Conservation (phyloP, 2,329 filamentous ascomycete genomes). For the Fusarium buxicola region DNA sequence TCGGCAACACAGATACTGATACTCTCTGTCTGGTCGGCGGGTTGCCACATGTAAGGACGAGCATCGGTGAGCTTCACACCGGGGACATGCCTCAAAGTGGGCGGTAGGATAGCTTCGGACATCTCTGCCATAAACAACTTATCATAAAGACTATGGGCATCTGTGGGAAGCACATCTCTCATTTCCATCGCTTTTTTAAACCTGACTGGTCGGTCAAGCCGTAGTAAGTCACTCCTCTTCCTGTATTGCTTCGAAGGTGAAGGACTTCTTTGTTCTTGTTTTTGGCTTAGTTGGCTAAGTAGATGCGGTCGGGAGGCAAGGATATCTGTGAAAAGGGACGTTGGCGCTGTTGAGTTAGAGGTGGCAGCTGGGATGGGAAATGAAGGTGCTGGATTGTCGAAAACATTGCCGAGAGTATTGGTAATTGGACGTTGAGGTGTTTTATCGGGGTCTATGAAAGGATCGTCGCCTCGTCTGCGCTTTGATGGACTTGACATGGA, state of each 20-base stretch:
- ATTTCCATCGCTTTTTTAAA: constrained; percentile 5
- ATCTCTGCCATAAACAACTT: neutral
- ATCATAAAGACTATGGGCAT: constrained; percentile 11
- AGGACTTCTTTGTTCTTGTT: too few species aligned
- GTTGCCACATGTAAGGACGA: constrained; percentile 11
- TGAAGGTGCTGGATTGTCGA: too few species aligned
- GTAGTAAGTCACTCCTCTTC: constrained; percentile 1
- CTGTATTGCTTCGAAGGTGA: constrained; percentile 10
- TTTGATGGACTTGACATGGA: constrained; percentile 1
- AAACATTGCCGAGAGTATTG: too few species aligned
- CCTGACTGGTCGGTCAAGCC: neutral
- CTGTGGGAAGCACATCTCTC: constrained; percentile 1
- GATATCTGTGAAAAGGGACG: neutral
- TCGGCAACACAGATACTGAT: constrained; percentile 5
- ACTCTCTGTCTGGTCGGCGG: neutral
- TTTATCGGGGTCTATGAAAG: neutral
- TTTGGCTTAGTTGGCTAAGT: too few species aligned
- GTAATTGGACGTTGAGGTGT: too few species aligned
- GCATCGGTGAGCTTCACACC: neutral
- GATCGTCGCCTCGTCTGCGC: neutral
- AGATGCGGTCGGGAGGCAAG: neutral
- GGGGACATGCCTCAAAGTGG: neutral
- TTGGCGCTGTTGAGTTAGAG: neutral
- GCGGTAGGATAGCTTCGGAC: constrained; percentile 5
- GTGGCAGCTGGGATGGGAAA: too few species aligned